Percentiles rank a stretch among this genome's conserved stretches.
Conservation (phyloP, 768 basidiomycete species). For the Trametes maxima region DNA sequence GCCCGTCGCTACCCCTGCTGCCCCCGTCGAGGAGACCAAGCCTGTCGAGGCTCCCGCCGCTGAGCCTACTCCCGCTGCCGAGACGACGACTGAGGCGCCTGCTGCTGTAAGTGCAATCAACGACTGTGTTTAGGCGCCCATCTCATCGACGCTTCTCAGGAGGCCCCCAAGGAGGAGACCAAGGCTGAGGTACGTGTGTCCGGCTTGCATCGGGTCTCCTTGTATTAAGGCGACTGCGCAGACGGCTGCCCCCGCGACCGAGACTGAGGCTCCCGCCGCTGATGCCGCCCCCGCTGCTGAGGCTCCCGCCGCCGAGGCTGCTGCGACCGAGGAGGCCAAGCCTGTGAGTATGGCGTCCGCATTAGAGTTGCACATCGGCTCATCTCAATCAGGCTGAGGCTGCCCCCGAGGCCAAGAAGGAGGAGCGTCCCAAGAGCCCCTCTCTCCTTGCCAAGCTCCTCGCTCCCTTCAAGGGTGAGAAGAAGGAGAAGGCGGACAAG, state of each 20-base stretch:
- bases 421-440: slow-evolving; percentile 82
- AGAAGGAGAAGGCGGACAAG: slow-evolving; percentile 56
- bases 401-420: slow-evolving; percentile 61
- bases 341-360: slow-evolving; percentile 33
- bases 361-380: background rate
- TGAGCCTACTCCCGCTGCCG: slow-evolving; percentile 39
- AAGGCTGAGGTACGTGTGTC: slow-evolving; percentile 40
- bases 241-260: slow-evolving; percentile 34
- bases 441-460: slow-evolving; percentile 76
- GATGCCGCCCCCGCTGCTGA: slow-evolving; percentile 37
- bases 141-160: slow-evolving; percentile 31
- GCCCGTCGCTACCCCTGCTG: slow-evolving; percentile 55
- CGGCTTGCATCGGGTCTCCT: background rate
- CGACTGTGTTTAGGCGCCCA: background rate
- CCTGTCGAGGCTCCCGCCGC: slow-evolving; percentile 45
- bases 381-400: slow-evolving; percentile 44
- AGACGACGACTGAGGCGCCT: slow-evolving; percentile 44
- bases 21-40: slow-evolving; percentile 55
- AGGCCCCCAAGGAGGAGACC: slow-evolving; percentile 45
- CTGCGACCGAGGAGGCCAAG: slow-evolving; percentile 47
- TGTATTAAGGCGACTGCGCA: slow-evolving; percentile 28
- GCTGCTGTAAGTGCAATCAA: slow-evolving; percentile 36
- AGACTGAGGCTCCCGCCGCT: slow-evolving; percentile 33
- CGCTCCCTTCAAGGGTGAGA: slow-evolving; percentile 65
- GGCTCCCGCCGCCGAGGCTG: slow-evolving; percentile 36